phyloP scores from a whole-genome alignment of 768 basidiomycete species.

The Dioszegia crocea region DNA sequence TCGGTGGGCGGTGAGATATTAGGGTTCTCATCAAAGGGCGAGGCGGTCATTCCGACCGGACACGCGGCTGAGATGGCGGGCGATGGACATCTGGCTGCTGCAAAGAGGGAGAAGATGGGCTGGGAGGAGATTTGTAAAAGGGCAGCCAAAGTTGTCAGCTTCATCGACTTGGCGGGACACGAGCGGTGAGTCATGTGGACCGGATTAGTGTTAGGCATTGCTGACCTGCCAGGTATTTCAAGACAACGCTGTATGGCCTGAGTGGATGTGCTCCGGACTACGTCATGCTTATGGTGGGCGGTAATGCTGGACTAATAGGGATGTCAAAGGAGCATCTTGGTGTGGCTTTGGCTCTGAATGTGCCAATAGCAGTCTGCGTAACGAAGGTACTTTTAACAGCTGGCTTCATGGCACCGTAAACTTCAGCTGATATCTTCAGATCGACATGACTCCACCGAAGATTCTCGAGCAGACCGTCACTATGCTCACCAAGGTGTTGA shows the following conservation, averaged over 20 bases:
- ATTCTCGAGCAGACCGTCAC: slow-evolving; percentile 85
- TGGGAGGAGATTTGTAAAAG: slow-evolving; percentile 93
- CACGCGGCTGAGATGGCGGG: slow-evolving; percentile 29
- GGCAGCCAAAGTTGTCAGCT: slow-evolving; percentile 87
- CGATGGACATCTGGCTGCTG: slow-evolving; percentile 35
- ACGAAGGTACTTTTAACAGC: slow-evolving; percentile 71
- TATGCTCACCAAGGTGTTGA: slow-evolving; percentile 86
- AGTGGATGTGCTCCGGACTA: slow-evolving; percentile 83
- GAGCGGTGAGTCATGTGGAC: slow-evolving; percentile 64
- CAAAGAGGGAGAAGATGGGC: slow-evolving; percentile 70
- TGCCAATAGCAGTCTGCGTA: slow-evolving; percentile 82
- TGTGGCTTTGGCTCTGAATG: slow-evolving; percentile 84
- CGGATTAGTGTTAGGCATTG: background rate
- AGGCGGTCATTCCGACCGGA: slow-evolving; percentile 68
- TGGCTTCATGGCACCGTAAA: too few species aligned
- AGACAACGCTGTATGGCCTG: slow-evolving; percentile 87
- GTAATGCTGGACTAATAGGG: slow-evolving; percentile 65
- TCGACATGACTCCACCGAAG: slow-evolving; percentile 95
- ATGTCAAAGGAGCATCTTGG: slow-evolving; percentile 76
- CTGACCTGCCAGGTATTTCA: slow-evolving; percentile 45
- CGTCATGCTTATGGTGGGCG: slow-evolving; percentile 88
- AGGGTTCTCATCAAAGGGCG: slow-evolving; percentile 73
- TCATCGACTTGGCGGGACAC: slow-evolving; percentile 94
- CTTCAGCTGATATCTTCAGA: slow-evolving; percentile 51
- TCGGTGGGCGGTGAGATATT: slow-evolving; percentile 98